These are phyloP conservation scores for Chenopodium quinoa DNA, from an alignment of 148 eudicot species.

Conservation along the genomic window DNA sequence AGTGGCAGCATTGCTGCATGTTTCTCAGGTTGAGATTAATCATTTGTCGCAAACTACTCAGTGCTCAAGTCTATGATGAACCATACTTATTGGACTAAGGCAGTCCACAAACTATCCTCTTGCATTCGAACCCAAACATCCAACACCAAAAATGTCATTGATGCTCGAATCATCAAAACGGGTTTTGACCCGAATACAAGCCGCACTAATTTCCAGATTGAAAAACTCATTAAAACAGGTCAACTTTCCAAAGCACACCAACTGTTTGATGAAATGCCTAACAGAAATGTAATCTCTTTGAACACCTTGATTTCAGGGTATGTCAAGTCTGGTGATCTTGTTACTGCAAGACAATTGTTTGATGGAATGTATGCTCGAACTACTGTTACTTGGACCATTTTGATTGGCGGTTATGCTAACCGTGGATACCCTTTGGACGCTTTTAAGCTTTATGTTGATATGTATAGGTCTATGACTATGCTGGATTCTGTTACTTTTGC, in stretches of 20 bases:
- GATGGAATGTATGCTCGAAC: constrained; percentile 41
- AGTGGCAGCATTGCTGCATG: too few species aligned
- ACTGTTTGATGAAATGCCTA: constrained; percentile 72
- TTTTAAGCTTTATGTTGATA: constrained; percentile 49
- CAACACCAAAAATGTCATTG: constrained; percentile 30
- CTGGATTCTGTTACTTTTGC: constrained; percentile 74
- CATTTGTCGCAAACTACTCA: too few species aligned
- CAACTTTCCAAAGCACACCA: constrained; percentile 42
- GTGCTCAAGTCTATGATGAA: constrained; percentile 7
- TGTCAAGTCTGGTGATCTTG: constrained; percentile 53
- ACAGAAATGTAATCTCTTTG: constrained; percentile 40
- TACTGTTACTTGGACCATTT: constrained; percentile 69
- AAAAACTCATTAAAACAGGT: constrained; percentile 31
- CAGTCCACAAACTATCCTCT: constrained; percentile 25
- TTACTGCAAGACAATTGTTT: constrained; percentile 55
- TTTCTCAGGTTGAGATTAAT: too few species aligned
- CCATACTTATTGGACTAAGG: constrained; percentile 31
- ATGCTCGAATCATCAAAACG: constrained; percentile 67
- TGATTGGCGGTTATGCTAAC: constrained; percentile 68
- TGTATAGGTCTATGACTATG: constrained; percentile 46
- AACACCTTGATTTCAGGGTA: constrained; percentile 61
- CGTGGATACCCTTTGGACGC: constrained; percentile 42
- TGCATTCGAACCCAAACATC: constrained; percentile 15
- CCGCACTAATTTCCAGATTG: constrained; percentile 50
- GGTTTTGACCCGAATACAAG: constrained; percentile 60